phyloP scores from a whole-genome alignment of 1,284 basidiomycete genomes.

The Neonothopanus nambi region DNA sequence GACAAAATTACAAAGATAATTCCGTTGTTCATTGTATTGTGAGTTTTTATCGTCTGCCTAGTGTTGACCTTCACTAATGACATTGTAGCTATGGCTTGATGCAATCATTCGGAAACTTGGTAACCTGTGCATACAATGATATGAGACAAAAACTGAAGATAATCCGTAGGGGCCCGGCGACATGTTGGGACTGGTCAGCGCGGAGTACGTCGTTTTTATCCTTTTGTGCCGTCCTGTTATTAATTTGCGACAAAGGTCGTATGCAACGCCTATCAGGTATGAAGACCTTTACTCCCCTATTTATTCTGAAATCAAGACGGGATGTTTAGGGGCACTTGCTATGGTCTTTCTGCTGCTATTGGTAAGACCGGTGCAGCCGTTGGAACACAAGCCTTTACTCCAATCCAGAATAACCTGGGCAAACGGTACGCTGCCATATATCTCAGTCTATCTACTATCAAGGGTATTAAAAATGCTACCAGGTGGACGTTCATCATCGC shows the following conservation, averaged over 20 bases:
- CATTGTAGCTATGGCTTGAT: conserved; percentile 59
- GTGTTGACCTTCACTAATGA: conserved; percentile 17
- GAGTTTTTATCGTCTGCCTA: conserved; percentile 26
- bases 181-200: conserved; percentile 68
- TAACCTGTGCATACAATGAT: conserved; percentile 18
- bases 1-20: conserved; percentile 66
- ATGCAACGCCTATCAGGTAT: conserved; percentile 67
- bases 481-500: conserved; percentile 75
- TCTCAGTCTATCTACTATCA: conserved; percentile 3
- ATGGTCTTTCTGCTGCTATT: conserved; percentile 70
- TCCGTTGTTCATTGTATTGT: conserved; percentile 70
- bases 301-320: background rate
- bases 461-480: background rate
- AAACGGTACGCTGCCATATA: conserved; percentile 45
- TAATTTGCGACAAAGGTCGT: conserved; percentile 43
- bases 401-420: conserved; percentile 68
- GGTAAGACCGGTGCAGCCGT: conserved; percentile 79
- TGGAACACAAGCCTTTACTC: conserved; percentile 77
- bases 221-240: conserved; percentile 4
- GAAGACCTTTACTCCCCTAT: conserved; percentile 7
- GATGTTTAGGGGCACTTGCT: conserved; percentile 60
- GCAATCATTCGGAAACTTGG: conserved; percentile 70
- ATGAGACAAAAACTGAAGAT: conserved; percentile 13
- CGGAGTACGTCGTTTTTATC: conserved; percentile 47
- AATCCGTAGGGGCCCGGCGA: conserved; percentile 66